A percentile compares a stretch with the other conserved stretches of the same genome.
Conservation (phyloP, 306 rosid species). For the Prinsepia uniflora region DNA sequence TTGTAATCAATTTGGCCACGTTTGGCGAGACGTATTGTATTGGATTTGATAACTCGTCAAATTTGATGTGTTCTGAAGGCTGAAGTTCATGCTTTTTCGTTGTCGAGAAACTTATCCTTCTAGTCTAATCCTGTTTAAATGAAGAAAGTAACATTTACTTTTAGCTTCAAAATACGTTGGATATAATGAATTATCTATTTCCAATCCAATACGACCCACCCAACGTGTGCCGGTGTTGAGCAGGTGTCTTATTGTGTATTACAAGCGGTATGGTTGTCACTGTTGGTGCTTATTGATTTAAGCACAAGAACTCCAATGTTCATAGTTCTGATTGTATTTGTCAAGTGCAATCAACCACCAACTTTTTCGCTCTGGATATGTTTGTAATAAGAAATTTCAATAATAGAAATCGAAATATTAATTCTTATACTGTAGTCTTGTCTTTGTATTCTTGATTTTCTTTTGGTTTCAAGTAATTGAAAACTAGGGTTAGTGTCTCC, state of each 20-base stretch:
- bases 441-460: neutral
- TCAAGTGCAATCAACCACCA: neutral
- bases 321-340: neutral
- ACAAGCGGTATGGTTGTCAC: constrained; percentile 6
- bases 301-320: neutral
- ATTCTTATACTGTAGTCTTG: neutral
- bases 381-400: neutral
- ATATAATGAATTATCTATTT: too few species aligned
- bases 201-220: too few species aligned
- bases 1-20: neutral
- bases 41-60: too few species aligned
- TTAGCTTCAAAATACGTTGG: too few species aligned
- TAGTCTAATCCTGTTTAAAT: too few species aligned
- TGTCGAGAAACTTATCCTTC: too few species aligned
- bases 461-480: neutral
- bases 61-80: too few species aligned
- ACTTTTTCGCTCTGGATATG: neutral
- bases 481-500: too few species aligned
- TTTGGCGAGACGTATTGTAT: too few species aligned
- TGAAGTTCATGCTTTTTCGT: too few species aligned
- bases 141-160: too few species aligned
- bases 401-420: neutral
- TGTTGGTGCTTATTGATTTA: constrained; percentile 1
- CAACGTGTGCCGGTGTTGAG: neutral
- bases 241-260: neutral